Evolutionary conservation across 495 filamentous ascomycete species (phyloP), one percentile per base, ranked within the genome.

Genomic region (Lasiosphaeria hispida): DNA sequence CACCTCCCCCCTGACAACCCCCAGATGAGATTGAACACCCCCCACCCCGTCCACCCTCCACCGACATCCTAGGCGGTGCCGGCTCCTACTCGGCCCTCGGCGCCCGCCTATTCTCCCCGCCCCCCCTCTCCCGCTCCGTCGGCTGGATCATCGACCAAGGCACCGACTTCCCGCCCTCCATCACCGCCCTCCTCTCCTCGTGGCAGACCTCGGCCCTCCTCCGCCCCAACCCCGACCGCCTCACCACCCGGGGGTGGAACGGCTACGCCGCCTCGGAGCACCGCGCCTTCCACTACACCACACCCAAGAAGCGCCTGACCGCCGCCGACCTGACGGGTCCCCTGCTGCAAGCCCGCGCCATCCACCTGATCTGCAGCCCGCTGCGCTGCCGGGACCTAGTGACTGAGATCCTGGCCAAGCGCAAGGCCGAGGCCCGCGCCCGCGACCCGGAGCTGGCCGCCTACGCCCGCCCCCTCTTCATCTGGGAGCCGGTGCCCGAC

Each of bases 401-500:
- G 15, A 41, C 55, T 13, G 30, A 62, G 4, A 64, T 59, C 45
- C 18, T 48, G 14, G 18, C 49, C 10, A 49, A 41, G 10, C 54
- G 64, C 35, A 64, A 64, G 36, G 15, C 45, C 10, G 60, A 44
- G 1, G 39, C 53, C 18, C n/a, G 23, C 40, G 40, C 47, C 14
- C 38, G 50, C 30, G 63, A 63, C 48, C 40, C 59, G 10, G 57
- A 62, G 18, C 33, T 23, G 9, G 18, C 49, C 2, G 35, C 53
- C 37, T 70, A 69, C 63, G 34, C 49, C 7, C 78, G 79, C 33
- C 91, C 89, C 1, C 68, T 94, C 10, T 87, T 97, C 69, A 83
- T 97, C 39, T 98, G 94, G 94, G 94, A 98, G 68, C 94, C 94
- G 4, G 87, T 96, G 3, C 94, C 95, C 10, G 90, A 95, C 67